A percentile compares a stretch with the other conserved stretches of the same genome.
Evolutionary conservation across 1,139 yeast species (phyloP).

Genomic region (Pichia sp.): DNA sequence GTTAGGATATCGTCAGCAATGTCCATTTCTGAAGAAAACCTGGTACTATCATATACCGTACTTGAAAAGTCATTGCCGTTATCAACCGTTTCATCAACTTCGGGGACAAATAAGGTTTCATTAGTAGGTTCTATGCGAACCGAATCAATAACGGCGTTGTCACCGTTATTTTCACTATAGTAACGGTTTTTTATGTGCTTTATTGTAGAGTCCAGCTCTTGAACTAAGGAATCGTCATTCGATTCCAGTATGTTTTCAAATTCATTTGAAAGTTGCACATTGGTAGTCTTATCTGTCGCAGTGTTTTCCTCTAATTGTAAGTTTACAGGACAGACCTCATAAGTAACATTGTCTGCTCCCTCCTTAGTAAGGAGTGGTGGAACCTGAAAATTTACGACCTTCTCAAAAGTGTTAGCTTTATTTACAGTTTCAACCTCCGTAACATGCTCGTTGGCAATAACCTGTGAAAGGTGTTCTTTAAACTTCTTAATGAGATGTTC

Average conservation of each 20-base stretch:
- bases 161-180: neutral
- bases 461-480: neutral
- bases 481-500: slow-evolving; percentile 9
- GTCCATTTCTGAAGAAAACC: slow-evolving; percentile 2
- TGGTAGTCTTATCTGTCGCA: neutral
- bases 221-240: slow-evolving; percentile 10
- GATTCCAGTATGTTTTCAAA: neutral
- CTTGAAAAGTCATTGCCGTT: slow-evolving; percentile 23
- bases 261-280: neutral
- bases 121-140: neutral
- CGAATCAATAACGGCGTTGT: neutral
- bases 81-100: neutral
- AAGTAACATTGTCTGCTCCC: neutral
- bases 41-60: slow-evolving; percentile 19
- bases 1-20: neutral
- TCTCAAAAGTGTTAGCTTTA: neutral
- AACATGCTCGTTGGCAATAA: slow-evolving; percentile 1
- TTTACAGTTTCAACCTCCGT: neutral
- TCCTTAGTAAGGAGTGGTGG: neutral
- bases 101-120: neutral
- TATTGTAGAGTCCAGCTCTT: slow-evolving; percentile 7
- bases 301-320: too few species aligned
- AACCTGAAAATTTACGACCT: neutral
- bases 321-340: too few species aligned
- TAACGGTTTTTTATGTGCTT: neutral